Percentiles rank a stretch among this genome's conserved stretches.
Conservation (phyloP, 176 grass and related monocot species). For the Bolboschoenus planiculmis region DNA sequence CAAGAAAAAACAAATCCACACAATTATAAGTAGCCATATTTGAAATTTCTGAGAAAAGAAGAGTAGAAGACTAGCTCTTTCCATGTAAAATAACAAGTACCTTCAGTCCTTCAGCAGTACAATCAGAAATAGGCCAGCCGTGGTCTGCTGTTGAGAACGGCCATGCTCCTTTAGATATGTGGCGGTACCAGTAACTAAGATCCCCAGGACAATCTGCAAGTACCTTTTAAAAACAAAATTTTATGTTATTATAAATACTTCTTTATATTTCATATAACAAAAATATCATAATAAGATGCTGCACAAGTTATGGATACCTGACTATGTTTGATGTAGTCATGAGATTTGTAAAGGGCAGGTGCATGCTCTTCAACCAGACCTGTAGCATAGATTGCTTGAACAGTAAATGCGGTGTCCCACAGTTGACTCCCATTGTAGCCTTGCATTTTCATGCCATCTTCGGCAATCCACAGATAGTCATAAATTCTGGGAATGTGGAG, state of each 20-base stretch:
- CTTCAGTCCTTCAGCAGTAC: slow-evolving; percentile 94
- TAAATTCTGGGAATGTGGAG: slow-evolving; percentile 55
- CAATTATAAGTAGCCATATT: not conserved
- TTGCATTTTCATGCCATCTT: slow-evolving; percentile 87
- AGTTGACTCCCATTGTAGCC: slow-evolving; percentile 68
- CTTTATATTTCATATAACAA: not conserved
- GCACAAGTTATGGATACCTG: not conserved
- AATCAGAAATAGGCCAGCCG: slow-evolving; percentile 96
- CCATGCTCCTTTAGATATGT: slow-evolving; percentile 99
- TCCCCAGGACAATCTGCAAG: slow-evolving; percentile 68
- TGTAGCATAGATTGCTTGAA: slow-evolving; percentile 64
- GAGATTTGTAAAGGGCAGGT: slow-evolving; percentile 38
- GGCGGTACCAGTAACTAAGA: slow-evolving; percentile 74
- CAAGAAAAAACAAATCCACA: slow-evolving; percentile 6
- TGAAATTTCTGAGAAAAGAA: not conserved
- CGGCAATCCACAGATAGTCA: slow-evolving; percentile 74
- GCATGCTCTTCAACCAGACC: slow-evolving; percentile 46
- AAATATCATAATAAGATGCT: slow-evolving; percentile 3
- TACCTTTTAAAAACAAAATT: slow-evolving; percentile 48
- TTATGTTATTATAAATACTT: slow-evolving; percentile 7
- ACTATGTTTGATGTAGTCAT: slow-evolving; percentile 47
- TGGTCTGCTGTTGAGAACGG: slow-evolving; percentile 86
- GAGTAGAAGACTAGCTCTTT: not conserved
- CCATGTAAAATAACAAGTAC: not conserved
- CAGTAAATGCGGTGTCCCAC: slow-evolving; percentile 71